Base-by-base conservation (phyloP, 495 filamentous ascomycete genomes). In the Oidiodendron maius region DNA sequence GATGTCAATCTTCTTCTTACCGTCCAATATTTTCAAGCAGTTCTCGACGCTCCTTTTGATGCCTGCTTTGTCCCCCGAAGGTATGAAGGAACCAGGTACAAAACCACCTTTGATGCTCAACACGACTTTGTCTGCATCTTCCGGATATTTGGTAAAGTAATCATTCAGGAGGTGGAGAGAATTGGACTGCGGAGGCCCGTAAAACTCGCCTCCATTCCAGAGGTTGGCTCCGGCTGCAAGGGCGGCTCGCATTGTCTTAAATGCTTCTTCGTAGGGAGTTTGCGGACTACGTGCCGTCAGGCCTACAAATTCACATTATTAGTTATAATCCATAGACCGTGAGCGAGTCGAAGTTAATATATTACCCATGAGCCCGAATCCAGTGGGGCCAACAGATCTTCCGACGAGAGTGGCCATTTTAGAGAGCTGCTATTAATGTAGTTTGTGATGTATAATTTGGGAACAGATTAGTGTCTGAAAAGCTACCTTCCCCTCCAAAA, bases 181-280 rank as follows among this genome's bases (percentile, higher is more conserved):
- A 69, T 90, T 87, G 68, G 71, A 69, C n/a, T 82, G 74, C 2
- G 76, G 74, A 0, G 79, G 69, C 39, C 87, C 87, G 66, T 93
- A 93, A 58, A 91, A 72, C 52, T 88, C 82, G 55, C 82, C 86
- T 38, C 71, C 86, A 60, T 90, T 90, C 86, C 86, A 91, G 16
- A 35, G 10, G 65, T 85, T 78, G 63, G 77, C 82, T 64, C 86
- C 84, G 9, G 68, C 64, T n/a, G 67, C 56, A 40, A 91, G 70
- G n/a, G 87, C 72, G 21, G 78, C 71, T 51, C 76, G 76, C 64
- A 91, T 70, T 4, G 83, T 74, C 47, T 74, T 75, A 57, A 91
- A 81, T 51, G 81, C 74, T 57, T 81, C 70, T 21, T 80, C 73
- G 20, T 80, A 60, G 21, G 80, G 60, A 3, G 81, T 56, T 1